Percentiles rank a stretch among this genome's conserved stretches.
Conservation (phyloP, 2,329 filamentous ascomycete species). For the Neonectria neomacrospora region DNA sequence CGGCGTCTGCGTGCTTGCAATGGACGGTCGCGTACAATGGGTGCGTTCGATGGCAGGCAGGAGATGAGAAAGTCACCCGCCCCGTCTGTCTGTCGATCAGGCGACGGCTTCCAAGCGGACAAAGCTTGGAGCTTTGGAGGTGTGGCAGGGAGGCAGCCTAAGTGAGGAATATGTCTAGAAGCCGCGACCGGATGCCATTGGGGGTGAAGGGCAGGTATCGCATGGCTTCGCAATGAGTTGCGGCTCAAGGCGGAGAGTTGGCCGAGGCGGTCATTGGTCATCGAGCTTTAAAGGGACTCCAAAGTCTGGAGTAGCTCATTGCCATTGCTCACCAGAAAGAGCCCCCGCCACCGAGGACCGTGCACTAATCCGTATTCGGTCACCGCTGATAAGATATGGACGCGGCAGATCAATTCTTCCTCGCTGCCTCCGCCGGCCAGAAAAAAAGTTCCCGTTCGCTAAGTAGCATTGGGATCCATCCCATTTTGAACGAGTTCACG, state of each 20-base stretch:
- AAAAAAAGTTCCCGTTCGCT: conserved; percentile 40
- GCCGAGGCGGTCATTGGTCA: conserved; percentile 18
- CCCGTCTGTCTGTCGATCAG: conserved; percentile 6
- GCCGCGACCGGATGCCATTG: conserved; percentile 28
- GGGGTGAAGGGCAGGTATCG: conserved; percentile 13
- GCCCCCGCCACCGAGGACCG: conserved; percentile 13
- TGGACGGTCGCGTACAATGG: not conserved
- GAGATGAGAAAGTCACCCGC: conserved; percentile 3
- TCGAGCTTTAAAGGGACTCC: conserved; percentile 4
- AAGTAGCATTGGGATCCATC: not conserved
- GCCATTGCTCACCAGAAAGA: not conserved
- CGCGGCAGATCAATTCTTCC: conserved; percentile 23
- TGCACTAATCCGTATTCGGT: conserved; percentile 32
- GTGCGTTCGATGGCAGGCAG: not conserved
- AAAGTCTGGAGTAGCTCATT: conserved; percentile 22
- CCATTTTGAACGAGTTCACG: not conserved
- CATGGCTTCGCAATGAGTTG: conserved; percentile 27
- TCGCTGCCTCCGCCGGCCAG: conserved; percentile 20
- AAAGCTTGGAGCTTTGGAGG: not conserved
- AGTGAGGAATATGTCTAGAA: not conserved
- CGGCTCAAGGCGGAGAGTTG: conserved; percentile 18
- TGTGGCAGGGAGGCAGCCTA: not conserved
- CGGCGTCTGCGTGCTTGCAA: not conserved
- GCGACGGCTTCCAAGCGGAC: conserved; percentile 7
- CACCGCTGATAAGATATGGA: conserved; percentile 40